Conservation (phyloP, 2,329 filamentous ascomycete genomes). For the Incumbomyces lentus region DNA sequence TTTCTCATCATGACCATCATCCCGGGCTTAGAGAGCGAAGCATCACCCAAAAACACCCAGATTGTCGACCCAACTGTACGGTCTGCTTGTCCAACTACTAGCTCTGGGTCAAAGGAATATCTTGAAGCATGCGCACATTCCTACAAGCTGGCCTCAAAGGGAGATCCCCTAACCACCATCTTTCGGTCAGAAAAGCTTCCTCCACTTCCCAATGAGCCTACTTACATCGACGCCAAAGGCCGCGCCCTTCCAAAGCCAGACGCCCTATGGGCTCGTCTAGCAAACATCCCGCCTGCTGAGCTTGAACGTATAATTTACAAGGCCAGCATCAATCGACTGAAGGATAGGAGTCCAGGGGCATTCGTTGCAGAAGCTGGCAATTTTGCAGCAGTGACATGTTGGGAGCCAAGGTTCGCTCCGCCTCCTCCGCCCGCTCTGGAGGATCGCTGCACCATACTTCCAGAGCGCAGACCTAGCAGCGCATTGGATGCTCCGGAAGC, state of each 20-base stretch:
- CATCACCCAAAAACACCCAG: background rate
- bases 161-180: background rate
- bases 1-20: too few species aligned
- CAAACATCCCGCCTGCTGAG: background rate
- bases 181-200: background rate
- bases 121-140: conserved; percentile 4
- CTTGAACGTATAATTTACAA: background rate
- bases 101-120: background rate
- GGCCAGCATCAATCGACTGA: background rate
- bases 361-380: conserved; percentile 1
- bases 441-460: too few species aligned
- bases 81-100: background rate
- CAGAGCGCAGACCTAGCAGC: too few species aligned
- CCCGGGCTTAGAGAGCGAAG: too few species aligned
- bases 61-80: background rate
- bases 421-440: background rate
- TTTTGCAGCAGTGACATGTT: background rate
- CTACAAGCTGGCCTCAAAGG: background rate
- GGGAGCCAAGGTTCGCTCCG: conserved; percentile 1
- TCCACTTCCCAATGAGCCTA: background rate
- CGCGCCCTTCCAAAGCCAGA: background rate
- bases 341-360: background rate
- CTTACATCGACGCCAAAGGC: background rate
- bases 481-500: too few species aligned
- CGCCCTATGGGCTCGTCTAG: background rate